Percentiles rank a stretch among this genome's conserved stretches.
These are phyloP conservation scores for Salix koriyanagi DNA, from an alignment of 345 rosid species.

Conservation along the genomic window DNA sequence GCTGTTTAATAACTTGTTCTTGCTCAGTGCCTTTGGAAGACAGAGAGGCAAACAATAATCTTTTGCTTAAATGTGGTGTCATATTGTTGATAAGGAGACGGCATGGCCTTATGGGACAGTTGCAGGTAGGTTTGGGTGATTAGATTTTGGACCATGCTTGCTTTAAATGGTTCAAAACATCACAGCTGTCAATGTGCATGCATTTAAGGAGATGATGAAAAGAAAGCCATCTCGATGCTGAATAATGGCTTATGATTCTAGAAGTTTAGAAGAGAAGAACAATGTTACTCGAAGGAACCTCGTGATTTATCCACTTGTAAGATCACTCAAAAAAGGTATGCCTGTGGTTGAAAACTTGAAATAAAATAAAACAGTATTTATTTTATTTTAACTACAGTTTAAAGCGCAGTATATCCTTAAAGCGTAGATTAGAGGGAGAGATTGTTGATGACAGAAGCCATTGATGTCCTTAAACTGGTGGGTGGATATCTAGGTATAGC, in stretches of 20 bases:
- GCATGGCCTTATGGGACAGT: background rate
- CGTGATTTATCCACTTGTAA: too few species aligned
- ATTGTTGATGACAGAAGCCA: background rate
- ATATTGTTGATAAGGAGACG: background rate
- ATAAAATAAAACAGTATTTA: too few species aligned
- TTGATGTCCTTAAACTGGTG: too few species aligned
- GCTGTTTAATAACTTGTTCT: background rate
- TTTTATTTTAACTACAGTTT: too few species aligned
- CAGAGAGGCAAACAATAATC: background rate
- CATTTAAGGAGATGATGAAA: background rate
- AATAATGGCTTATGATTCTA: background rate
- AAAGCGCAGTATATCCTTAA: too few species aligned
- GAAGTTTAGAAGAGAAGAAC: too few species aligned
- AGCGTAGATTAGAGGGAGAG: background rate
- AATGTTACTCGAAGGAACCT: too few species aligned
- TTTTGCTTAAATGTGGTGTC: background rate
- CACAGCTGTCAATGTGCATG: slow-evolving; percentile 2
- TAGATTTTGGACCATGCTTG: background rate
- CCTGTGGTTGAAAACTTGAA: too few species aligned
- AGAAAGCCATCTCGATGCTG: background rate
- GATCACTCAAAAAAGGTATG: too few species aligned
- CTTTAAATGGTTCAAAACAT: background rate
- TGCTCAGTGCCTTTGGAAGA: background rate
- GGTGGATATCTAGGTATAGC: background rate
- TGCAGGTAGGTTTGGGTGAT: background rate